Conservation (phyloP, 1,284 basidiomycete genomes). For the Mrakiaceae sp. region DNA sequence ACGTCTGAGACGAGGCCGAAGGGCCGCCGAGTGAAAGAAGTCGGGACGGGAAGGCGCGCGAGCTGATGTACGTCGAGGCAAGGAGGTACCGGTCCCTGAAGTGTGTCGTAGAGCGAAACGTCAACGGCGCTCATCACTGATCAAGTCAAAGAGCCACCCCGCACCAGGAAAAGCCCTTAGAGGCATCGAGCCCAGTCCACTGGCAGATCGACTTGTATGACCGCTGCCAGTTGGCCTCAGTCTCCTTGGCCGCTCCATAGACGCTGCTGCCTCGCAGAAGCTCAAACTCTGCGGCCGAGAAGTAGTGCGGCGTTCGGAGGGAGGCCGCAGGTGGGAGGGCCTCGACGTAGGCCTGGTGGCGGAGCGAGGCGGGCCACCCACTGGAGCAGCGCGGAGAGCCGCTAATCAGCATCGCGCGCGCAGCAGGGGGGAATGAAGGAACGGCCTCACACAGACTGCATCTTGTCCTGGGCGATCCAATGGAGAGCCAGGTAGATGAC, state of each 20-base stretch:
- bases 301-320: slow-evolving; percentile 67
- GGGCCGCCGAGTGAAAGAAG: slow-evolving; percentile 53
- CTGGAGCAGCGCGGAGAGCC: slow-evolving; percentile 1
- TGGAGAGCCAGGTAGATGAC: slow-evolving; percentile 61
- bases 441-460: slow-evolving; percentile 2
- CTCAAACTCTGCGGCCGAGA: slow-evolving; percentile 49
- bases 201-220: slow-evolving; percentile 46
- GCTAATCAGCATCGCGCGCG: not conserved
- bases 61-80: slow-evolving; percentile 64
- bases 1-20: slow-evolving; percentile 24
- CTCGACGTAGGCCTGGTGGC: slow-evolving; percentile 50
- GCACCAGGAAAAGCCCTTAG: slow-evolving; percentile 52
- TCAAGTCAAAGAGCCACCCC: slow-evolving; percentile 20
- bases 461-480: slow-evolving; percentile 41
- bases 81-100: slow-evolving; percentile 57
- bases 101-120: not conserved
- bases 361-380: slow-evolving; percentile 31
- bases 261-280: slow-evolving; percentile 65
- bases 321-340: slow-evolving; percentile 48
- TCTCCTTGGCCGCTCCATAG: slow-evolving; percentile 56
- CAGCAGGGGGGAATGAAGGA: not conserved
- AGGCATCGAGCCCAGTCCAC: slow-evolving; percentile 29
- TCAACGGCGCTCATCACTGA: not conserved
- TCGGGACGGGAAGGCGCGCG: slow-evolving; percentile 75
- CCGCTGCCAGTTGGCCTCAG: slow-evolving; percentile 45